Base-by-base conservation (phyloP, 495 filamentous ascomycete genomes). In the Daldinia vernicosa region DNA sequence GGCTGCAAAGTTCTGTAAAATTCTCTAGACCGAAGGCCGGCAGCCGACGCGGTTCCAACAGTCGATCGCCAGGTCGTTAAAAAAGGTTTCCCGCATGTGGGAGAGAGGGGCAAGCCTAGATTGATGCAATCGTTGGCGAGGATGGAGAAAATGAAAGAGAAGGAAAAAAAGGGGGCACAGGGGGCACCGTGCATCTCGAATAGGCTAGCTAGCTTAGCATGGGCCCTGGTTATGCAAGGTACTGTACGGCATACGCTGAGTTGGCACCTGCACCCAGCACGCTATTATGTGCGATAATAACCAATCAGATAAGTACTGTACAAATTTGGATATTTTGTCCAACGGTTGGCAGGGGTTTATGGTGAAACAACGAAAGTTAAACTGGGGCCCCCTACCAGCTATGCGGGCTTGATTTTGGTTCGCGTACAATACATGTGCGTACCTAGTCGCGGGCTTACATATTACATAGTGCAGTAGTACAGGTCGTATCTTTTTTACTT, bases 201-300 rank as follows among this genome's bases (percentile, higher is more conserved):
- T 27, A 43, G 24, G 22, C 4, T 66, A 47, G 43, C 45, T 57
- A 54, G 59, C n/a, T 28, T 64, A 43, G 59, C 35, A n/a, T 43
- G 28, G 43, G 8, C 5, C n/a, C 24, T 11, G 19, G 50, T 64
- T 43, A 66, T 71, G 61, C 62, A 66, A 70, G 62, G 62, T 71
- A 65, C 68, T 65, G 62, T 61, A 66, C 30, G n/a, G 62, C 68
- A 61, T 55, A 32, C 56, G 30, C 43, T 71, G 69, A 71, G 69
- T 58, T 71, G 69, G 69, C 69, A 71, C 4, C 53, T 67, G 58
- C 63, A 67, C 19, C 12, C 8, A 43, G 30, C 33, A 52, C 39
- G 17, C 26, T 14, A 53, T 53, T 51, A 26, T 26, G 24, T 22
- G 15, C 22, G 12, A 1, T 1, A 15, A 53, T 26, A 53, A 53